Base-by-base conservation (phyloP, 2,329 filamentous ascomycete species). In the Pezicula carpinea region DNA sequence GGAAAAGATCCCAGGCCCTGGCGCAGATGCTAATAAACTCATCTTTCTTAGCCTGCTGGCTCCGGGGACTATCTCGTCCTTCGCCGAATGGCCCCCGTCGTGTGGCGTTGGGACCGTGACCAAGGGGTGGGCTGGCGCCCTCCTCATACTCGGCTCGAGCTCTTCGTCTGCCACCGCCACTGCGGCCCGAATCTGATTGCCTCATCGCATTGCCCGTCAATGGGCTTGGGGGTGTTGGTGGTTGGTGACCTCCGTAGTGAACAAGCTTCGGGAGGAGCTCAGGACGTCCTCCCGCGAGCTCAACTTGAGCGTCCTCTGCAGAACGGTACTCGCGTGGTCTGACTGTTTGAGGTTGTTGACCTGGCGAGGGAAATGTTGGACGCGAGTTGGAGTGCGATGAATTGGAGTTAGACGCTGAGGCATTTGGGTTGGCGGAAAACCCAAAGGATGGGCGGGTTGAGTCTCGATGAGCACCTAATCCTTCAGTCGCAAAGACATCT, bases 1-100 rank as follows among this genome's bases (percentile, higher is more conserved):
- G 93, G 69, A 97, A 96, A 22, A 99, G 69, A 70, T 99, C 93
- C 93, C 93, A 99, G 7, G 93, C 93, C 61, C 89, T 77, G 57
- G 89, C 83, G 65, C 92, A 96, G 42, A 97, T 72, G 47, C 79
- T 75, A 54, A 99, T 73, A 63, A 99, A 99, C 65, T 96, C 89
- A 36, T 96, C 90, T 64, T 90, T 90, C 80, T 97, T 97, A 62
- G 80, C 84, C 58, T 81, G 77, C 65, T 89, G 85, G 5, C 83
- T 89, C 58, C 93, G 90, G 6, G 88, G 89, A 55, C 83, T 91
- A 62, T 93, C 90, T 51, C 88, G 76, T 32, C 87, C 88, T 47
- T 87, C 86, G 31, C 87, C 87, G 59, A 93, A 93, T 1, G 87
- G 87, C 6, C 87, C 84, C 47, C 79, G 71, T 50, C 80, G 73